These are phyloP conservation scores for Bipolaris victoriae DNA, from an alignment of 2,329 filamentous ascomycete species.

Conservation along the genomic window DNA sequence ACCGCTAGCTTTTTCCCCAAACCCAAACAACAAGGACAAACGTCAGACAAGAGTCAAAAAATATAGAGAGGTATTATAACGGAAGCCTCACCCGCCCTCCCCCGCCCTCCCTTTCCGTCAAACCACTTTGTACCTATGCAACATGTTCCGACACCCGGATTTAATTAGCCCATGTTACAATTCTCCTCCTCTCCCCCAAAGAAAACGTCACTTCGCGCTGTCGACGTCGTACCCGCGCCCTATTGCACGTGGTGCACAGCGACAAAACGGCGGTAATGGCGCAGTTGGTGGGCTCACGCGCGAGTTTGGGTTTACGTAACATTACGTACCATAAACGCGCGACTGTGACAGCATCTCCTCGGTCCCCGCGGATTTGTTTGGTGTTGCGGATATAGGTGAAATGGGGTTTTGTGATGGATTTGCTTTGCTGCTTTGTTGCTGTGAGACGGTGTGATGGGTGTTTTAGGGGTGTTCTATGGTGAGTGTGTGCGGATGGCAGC, in stretches of 20 bases:
- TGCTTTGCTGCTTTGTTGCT: too few relatives aligned
- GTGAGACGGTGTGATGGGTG: background rate
- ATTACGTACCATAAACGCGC: slow-evolving; percentile 16
- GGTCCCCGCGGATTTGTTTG: slow-evolving; percentile 11
- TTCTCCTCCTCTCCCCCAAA: background rate
- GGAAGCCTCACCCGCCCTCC: background rate
- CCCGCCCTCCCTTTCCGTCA: too few relatives aligned
- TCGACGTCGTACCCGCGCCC: too few relatives aligned
- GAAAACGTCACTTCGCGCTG: too few relatives aligned
- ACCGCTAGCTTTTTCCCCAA: too few relatives aligned
- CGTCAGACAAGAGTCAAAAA: too few relatives aligned
- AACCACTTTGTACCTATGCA: too few relatives aligned
- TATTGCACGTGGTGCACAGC: too few relatives aligned
- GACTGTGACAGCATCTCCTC: slow-evolving; percentile 11
- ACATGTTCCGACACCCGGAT: background rate
- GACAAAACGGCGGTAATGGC: too few relatives aligned
- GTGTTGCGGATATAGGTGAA: background rate
- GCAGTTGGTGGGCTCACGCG: too few relatives aligned
- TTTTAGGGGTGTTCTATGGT: background rate
- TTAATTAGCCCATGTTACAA: background rate
- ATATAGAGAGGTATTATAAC: background rate
- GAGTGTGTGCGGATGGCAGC: background rate
- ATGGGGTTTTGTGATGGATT: too few relatives aligned
- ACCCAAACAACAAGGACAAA: too few relatives aligned
- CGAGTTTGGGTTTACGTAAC: slow-evolving; percentile 10